Evolutionary conservation across 78 protist species (phyloP).

Genomic region (Dictyostelium capitatum): DNA sequence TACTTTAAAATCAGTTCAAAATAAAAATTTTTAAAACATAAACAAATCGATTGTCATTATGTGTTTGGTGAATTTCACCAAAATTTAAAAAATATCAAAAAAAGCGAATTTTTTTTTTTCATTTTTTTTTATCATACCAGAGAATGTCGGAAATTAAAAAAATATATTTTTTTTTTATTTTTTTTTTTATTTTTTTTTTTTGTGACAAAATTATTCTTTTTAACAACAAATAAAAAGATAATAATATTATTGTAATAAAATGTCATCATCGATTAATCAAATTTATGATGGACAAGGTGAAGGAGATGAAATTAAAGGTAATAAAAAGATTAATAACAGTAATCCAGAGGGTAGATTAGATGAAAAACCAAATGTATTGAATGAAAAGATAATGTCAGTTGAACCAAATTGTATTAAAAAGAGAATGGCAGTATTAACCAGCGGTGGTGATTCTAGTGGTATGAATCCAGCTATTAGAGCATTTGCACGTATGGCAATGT

Average conservation of each 20-base stretch:
- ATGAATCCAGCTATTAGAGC: constrained; percentile 88
- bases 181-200: constrained; percentile 3
- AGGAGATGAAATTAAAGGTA: constrained; percentile 1
- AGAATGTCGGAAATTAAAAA: too few relatives aligned
- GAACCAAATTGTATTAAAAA: not conserved
- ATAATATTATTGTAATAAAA: not conserved
- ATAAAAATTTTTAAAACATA: constrained; percentile 18
- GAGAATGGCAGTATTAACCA: constrained; percentile 79
- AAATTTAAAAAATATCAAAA: too few relatives aligned
- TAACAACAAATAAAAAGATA: too few relatives aligned
- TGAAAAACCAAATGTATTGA: not conserved
- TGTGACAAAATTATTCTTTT: not conserved
- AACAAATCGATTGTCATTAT: too few relatives aligned
- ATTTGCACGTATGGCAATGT: constrained; percentile 40
- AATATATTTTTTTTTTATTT: not conserved
- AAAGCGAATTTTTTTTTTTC: too few relatives aligned
- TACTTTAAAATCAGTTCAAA: not conserved
- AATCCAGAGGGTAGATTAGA: not conserved
- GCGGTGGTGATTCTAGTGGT: constrained; percentile 87
- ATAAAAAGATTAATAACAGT: not conserved
- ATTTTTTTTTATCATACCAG: too few relatives aligned
- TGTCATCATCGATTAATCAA: not conserved
- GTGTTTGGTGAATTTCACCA: too few relatives aligned
- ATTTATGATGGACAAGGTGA: not conserved
- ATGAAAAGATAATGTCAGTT: not conserved